Evolutionary conservation across 2,329 filamentous ascomycete genomes (phyloP), one percentile per base, ranked within the genome.

Genomic region (Fusarium phyllophilum): DNA sequence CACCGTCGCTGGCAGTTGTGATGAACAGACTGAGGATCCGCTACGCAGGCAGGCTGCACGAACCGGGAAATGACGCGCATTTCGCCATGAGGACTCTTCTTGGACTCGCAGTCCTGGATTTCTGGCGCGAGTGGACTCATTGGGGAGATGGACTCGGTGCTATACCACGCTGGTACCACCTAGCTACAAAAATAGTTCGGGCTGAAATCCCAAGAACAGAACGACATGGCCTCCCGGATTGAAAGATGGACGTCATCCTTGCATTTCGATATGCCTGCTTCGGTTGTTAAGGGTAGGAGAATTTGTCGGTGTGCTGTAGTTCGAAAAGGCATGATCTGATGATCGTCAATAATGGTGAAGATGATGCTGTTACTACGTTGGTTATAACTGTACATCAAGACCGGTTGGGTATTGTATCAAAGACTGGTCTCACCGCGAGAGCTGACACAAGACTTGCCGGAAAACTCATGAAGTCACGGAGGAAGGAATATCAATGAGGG

Each of bases 41-140:
- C 26, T 20, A 55, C 29, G 18, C 29, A 14, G 52, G 36, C 18
- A 38, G 38, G 22, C 56, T 78, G 5, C 73, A 78, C 24, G 31
- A 38, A 6, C 58, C 75, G 22, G 79, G 78, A 3, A 81, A 81
- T 44, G 78, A 81, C 52, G 83, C 85, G 83, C 72, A 77, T 58
- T 81, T 78, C 36, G 63, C 70, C 14, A 66, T 80, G 31, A 71
- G 15, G 74, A 79, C 5, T 52, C 83, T 7, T 84, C 85, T 8
- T 78, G 83, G 59, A 82, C 15, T 65, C 84, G 78, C 81, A 86
- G 12, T 81, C 68, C 42, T 84, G 85, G 56, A 82, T 87, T 46
- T 59, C 12, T 36, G 22, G 38, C 52, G 34, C 14, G 45, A 70
- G 33, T 36, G 48, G n/a, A 26, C 54, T 6, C 8, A 46, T 38